Percentiles rank a stretch among this genome's conserved stretches.
These are phyloP conservation scores for Mycosarcoma maydis DNA, from an alignment of 1,284 basidiomycete species.

Conservation along the genomic window DNA sequence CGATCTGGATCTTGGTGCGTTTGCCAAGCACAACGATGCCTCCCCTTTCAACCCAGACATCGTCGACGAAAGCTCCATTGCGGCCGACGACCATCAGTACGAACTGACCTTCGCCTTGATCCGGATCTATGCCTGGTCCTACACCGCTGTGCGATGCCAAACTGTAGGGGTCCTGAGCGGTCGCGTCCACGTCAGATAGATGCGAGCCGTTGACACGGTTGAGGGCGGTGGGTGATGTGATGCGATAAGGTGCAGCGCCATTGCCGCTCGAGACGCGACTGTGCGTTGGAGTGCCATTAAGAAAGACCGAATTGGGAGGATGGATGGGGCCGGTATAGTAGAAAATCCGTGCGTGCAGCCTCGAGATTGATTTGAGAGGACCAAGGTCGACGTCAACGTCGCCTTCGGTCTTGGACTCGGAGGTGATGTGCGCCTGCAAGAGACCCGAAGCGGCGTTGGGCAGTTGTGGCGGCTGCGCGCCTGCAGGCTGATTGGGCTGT, in stretches of 20 bases:
- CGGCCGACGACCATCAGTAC: conserved; percentile 88
- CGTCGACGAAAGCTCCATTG: conserved; percentile 98
- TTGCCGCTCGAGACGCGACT: conserved; percentile 28
- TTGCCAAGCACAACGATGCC: conserved; percentile 74
- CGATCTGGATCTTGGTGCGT: conserved; percentile 95
- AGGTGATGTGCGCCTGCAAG: conserved; percentile 50
- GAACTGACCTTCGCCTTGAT: conserved; percentile 77
- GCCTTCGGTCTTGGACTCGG: conserved; percentile 46
- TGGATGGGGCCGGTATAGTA: conserved; percentile 58
- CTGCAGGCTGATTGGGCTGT: conserved; percentile 28
- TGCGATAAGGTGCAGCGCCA: conserved; percentile 28
- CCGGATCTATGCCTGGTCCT: conserved; percentile 16
- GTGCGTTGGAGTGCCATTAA: conserved; percentile 30
- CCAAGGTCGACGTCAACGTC: conserved; percentile 89
- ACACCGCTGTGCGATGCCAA: conserved; percentile 17
- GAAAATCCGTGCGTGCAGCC: conserved; percentile 93
- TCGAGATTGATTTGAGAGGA: conserved; percentile 93
- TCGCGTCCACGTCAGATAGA: conserved; percentile 11
- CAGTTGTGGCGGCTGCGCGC: conserved; percentile 32
- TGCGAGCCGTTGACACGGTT: conserved; percentile 40
- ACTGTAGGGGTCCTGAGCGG: conserved; percentile 29
- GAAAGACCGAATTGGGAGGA: conserved; percentile 25
- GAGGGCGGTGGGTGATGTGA: conserved; percentile 42
- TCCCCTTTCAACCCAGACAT: conserved; percentile 89
- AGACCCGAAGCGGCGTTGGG: conserved; percentile 45